Base-by-base conservation (phyloP, 1,284 basidiomycete species). In the Ustilago trichophora region DNA sequence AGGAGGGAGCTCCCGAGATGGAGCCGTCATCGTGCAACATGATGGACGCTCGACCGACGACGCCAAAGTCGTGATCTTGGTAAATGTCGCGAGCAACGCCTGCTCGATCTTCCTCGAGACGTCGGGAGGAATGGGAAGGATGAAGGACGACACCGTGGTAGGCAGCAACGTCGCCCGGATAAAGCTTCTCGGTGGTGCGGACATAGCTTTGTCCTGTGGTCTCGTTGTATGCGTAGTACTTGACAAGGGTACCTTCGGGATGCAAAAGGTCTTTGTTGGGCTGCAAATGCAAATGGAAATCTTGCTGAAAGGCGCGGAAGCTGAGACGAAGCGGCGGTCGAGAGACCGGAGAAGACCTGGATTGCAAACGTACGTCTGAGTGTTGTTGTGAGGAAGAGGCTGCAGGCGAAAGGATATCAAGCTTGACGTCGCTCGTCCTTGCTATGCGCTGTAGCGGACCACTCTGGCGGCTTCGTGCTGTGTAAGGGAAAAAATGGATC, bases 101-200 rank as follows among this genome's bases (percentile, higher is more conserved):
- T 18, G 55, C 66, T 19, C 51, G 48, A 13, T 77, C 76, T 34
- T 76, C 69, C 15, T 58, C 58, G n/a, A 73, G 21, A 26, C 76
- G 54, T 18, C 62, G 56, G 11, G 33, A 13, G 3, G 70, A 65
- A 25, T 69, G 57, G 11, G 38, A 43, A 22, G 68, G 33, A 37
- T 73, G 74, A 1, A 77, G 59, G 19, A 77, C 76, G 24, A 76
- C 72, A 21, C 76, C 76, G 21, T 75, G 76, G 33, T 73, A 77
- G 19, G 76, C 76, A n/a, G 66, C 46, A 4, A 76, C 62, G n/a
- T 77, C 72, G 34, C 60, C 53, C 1, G 56, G 66, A 18, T 36
- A 55, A 10, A 77, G 54, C n/a, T 35, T 55, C 37, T 73, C 64
- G 4, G 45, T 53, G 16, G 40, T 45, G 16, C 16, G 10, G 34